Percentiles rank a stretch among this genome's conserved stretches.
These are phyloP conservation scores for Dothidotthia symphoricarpi DNA, from an alignment of 2,329 filamentous ascomycete genomes.

Conservation along the genomic window DNA sequence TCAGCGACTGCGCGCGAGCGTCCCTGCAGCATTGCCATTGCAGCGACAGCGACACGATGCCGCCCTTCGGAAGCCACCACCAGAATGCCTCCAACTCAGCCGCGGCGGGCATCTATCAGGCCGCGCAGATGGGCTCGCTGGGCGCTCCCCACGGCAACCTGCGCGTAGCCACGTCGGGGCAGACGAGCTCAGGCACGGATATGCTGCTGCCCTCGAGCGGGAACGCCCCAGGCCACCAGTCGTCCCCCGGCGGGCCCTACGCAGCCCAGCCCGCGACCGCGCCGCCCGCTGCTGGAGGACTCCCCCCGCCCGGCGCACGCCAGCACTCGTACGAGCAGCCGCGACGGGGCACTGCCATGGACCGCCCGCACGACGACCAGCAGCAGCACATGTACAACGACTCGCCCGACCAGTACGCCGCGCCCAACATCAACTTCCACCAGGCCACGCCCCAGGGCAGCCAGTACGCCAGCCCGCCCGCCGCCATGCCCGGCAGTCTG, in stretches of 20 bases:
- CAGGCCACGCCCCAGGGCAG: slow-evolving; percentile 51
- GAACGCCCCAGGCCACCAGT: slow-evolving; percentile 25
- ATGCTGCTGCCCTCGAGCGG: slow-evolving; percentile 42
- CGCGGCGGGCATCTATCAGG: slow-evolving; percentile 47
- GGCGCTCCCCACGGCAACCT: slow-evolving; percentile 46
- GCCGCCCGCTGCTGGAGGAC: slow-evolving; percentile 31
- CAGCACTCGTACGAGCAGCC: slow-evolving; percentile 50
- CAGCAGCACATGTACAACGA: slow-evolving; percentile 52
- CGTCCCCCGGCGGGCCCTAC: slow-evolving; percentile 12
- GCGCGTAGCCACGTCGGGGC: slow-evolving; percentile 41
- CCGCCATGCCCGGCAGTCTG: slow-evolving; percentile 58
- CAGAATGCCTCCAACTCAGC: slow-evolving; percentile 35
- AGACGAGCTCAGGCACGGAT: slow-evolving; percentile 47
- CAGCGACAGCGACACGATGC: no score
- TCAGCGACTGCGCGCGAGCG: no score
- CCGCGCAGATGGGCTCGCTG: slow-evolving; percentile 49
- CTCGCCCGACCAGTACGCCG: slow-evolving; percentile 50
- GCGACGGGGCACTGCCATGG: slow-evolving; percentile 49
- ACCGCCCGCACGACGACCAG: slow-evolving; percentile 56
- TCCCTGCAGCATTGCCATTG: no score
- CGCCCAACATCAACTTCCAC: slow-evolving; percentile 60
- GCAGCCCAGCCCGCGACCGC: slow-evolving; percentile 25
- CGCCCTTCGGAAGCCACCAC: slow-evolving; percentile 18
- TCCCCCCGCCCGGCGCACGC: slow-evolving; percentile 32
- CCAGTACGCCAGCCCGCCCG: slow-evolving; percentile 46